phyloP scores from a whole-genome alignment of 2,329 filamentous ascomycete species.

The Cryphonectria japonica region DNA sequence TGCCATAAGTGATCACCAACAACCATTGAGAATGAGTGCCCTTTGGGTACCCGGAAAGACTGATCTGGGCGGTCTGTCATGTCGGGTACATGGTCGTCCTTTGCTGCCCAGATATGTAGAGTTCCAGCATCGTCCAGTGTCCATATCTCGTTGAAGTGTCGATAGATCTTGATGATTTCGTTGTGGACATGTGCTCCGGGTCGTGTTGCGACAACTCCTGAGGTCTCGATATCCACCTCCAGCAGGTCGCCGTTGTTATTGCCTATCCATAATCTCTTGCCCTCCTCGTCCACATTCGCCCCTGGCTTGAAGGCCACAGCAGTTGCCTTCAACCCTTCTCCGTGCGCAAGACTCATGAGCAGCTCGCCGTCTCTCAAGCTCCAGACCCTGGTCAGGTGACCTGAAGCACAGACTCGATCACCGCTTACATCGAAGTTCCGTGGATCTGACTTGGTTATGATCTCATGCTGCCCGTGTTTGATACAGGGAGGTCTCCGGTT shows the following conservation, averaged over 20 bases:
- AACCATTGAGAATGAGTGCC: slow-evolving; percentile 86
- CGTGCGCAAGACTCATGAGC: slow-evolving; percentile 79
- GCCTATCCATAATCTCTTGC: slow-evolving; percentile 83
- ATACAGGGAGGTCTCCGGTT: slow-evolving; percentile 83
- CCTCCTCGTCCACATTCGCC: slow-evolving; percentile 76
- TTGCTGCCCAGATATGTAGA: slow-evolving; percentile 84
- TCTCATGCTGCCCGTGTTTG: slow-evolving; percentile 73
- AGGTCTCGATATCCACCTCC: slow-evolving; percentile 80
- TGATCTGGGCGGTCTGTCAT: slow-evolving; percentile 72
- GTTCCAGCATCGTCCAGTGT: slow-evolving; percentile 88
- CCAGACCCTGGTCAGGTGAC: slow-evolving; percentile 87
- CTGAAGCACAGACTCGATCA: slow-evolving; percentile 83
- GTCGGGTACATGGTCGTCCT: slow-evolving; percentile 71
- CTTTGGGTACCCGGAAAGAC: slow-evolving; percentile 76
- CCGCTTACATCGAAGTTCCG: slow-evolving; percentile 87
- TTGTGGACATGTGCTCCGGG: slow-evolving; percentile 74
- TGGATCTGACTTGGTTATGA: slow-evolving; percentile 84
- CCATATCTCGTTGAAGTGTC: slow-evolving; percentile 90
- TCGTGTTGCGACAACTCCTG: slow-evolving; percentile 71
- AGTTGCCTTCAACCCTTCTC: slow-evolving; percentile 81
- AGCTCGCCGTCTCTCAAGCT: slow-evolving; percentile 80
- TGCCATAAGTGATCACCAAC: slow-evolving; percentile 88
- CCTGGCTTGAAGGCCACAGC: slow-evolving; percentile 86
- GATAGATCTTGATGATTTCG: slow-evolving; percentile 82
- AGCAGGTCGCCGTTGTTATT: slow-evolving; percentile 86